Conservation (phyloP, 352 stramenopile species). For the Globisporangium takayamanum region DNA sequence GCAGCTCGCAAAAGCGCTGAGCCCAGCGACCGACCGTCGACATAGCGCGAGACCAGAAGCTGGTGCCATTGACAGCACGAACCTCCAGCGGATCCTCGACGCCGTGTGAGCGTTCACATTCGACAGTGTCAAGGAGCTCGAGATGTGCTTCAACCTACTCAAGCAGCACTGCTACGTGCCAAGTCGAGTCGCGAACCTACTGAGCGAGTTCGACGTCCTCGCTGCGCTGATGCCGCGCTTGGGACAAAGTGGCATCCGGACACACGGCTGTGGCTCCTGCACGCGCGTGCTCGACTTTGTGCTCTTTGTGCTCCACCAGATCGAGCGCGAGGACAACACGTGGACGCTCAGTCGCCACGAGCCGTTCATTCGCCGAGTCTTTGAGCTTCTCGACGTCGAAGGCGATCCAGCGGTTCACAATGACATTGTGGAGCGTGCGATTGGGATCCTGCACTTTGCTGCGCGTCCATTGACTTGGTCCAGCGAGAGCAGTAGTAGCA, state of each 20-base stretch:
- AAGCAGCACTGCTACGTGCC: neutral
- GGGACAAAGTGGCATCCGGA: neutral
- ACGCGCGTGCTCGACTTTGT: constrained; percentile 3
- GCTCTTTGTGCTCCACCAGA: neutral
- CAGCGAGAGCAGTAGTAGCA: neutral
- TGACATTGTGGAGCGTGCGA: neutral
- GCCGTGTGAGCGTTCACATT: neutral
- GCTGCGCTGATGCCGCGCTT: neutral
- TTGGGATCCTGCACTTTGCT: neutral
- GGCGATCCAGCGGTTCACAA: neutral
- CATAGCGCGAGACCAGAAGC: no score
- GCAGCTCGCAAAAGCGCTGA: neutral
- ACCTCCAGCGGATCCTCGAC: neutral
- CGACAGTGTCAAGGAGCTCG: neutral
- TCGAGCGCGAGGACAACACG: neutral
- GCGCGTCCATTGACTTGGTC: neutral
- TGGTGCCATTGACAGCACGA: no score
- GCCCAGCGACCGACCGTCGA: no score
- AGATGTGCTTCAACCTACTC: constrained; percentile 1
- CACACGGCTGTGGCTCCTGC: neutral
- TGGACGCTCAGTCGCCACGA: neutral
- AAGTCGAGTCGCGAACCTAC: neutral
- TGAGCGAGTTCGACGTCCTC: neutral
- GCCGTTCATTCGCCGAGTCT: neutral
- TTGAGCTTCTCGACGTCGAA: constrained; percentile 1